These are phyloP conservation scores for Eucalyptus fibrosa DNA, from an alignment of 345 rosid species.

Conservation along the genomic window DNA sequence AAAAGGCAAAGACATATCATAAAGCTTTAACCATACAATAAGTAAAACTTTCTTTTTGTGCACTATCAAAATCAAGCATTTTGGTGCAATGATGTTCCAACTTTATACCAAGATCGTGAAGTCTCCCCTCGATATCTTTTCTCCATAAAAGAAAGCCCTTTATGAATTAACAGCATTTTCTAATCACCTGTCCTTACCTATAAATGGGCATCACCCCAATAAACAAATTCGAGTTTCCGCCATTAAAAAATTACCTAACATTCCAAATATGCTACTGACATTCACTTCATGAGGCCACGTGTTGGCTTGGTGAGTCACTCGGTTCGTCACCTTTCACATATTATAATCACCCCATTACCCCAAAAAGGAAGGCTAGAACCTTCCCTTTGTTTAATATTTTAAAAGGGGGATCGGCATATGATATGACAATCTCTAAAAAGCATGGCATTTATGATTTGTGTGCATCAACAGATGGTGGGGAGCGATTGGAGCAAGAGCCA, in stretches of 20 bases:
- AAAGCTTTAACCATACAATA: not conserved
- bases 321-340: not conserved
- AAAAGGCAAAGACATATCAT: not conserved
- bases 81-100: not conserved
- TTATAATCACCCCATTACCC: constrained; percentile 17
- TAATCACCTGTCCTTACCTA: constrained; percentile 11
- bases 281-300: constrained; percentile 9
- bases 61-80: not conserved
- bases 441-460: constrained; percentile 6
- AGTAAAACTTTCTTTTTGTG: not conserved
- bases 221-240: not conserved
- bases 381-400: constrained; percentile 5
- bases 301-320: constrained; percentile 14
- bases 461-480: constrained; percentile 16
- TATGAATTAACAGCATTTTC: not conserved
- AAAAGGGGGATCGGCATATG: not conserved
- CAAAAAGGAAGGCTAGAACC: constrained; percentile 35
- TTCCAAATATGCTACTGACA: constrained; percentile 17
- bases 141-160: not conserved
- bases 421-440: constrained; percentile 7
- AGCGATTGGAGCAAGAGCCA: constrained; percentile 5
- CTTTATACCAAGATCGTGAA: not conserved
- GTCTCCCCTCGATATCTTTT: not conserved
- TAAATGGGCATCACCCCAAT: constrained; percentile 3
- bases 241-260: constrained; percentile 19